phyloP scores from a whole-genome alignment of 768 basidiomycete genomes.

The Leccinum disarticulatum region DNA sequence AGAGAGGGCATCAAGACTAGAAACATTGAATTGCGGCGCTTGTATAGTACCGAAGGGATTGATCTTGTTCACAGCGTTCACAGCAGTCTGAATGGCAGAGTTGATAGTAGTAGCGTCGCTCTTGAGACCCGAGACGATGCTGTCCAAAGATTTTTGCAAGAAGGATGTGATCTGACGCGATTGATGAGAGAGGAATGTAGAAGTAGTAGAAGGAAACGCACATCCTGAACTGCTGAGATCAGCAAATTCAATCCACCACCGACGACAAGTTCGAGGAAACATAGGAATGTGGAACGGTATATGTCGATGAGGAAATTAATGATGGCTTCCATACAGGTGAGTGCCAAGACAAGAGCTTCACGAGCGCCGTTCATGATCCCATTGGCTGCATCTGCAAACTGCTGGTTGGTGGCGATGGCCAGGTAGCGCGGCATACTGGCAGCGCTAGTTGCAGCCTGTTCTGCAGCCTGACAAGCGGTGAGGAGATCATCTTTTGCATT shows the following conservation, averaged over 20 bases:
- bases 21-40: conserved; percentile 71
- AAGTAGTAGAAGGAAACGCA: conserved; percentile 35
- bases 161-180: conserved; percentile 64
- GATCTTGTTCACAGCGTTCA: conserved; percentile 70
- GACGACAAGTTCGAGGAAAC: conserved; percentile 89
- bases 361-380: conserved; percentile 76
- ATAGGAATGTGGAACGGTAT: conserved; percentile 91
- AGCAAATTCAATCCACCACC: conserved; percentile 77
- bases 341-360: conserved; percentile 63
- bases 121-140: conserved; percentile 71
- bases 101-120: conserved; percentile 68
- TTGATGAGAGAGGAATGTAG: conserved; percentile 10
- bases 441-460: conserved; percentile 75
- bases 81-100: conserved; percentile 59
- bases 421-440: conserved; percentile 89
- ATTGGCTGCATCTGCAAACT: conserved; percentile 77
- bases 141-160: conserved; percentile 56
- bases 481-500: conserved; percentile 76
- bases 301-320: conserved; percentile 91
- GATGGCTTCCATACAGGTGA: conserved; percentile 84
- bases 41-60: conserved; percentile 71
- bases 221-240: conserved; percentile 82
- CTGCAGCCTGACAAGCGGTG: conserved; percentile 82
- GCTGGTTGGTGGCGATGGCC: conserved; percentile 80
- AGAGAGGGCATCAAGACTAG: conserved; percentile 68